Evolutionary conservation across 768 basidiomycete genomes (phyloP).

Genomic region (Bullera alba): DNA sequence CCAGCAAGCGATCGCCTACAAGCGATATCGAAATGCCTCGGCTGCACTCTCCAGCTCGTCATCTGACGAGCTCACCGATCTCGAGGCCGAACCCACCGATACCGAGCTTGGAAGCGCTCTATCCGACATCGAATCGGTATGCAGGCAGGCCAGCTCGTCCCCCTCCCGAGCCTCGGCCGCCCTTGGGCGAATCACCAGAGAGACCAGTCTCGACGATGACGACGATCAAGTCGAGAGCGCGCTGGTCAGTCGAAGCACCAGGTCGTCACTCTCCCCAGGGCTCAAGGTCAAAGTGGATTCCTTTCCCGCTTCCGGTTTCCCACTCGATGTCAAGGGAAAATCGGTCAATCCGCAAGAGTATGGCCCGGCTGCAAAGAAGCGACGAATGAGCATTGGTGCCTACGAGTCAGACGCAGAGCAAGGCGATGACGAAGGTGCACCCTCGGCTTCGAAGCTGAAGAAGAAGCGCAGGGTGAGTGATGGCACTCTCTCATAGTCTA

Average conservation of each 20-base stretch:
- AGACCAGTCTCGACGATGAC: not conserved
- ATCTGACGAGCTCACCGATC: not conserved
- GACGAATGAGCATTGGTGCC: not conserved
- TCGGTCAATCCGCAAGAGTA: not conserved
- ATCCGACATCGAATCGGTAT: conserved; percentile 5
- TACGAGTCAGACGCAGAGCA: not conserved
- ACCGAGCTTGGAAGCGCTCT: conserved; percentile 7
- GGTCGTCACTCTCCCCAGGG: not conserved
- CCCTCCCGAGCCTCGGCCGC: not conserved
- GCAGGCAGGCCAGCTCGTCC: not conserved
- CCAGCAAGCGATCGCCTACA: too few relatives aligned
- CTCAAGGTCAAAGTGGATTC: not conserved
- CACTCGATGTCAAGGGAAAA: not conserved
- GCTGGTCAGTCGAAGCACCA: not conserved
- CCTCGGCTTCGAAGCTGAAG: not conserved
- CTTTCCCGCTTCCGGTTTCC: not conserved
- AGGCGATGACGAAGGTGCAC: not conserved
- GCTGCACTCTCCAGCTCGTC: not conserved
- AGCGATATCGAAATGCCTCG: too few relatives aligned
- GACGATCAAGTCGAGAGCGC: not conserved
- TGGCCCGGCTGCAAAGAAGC: not conserved
- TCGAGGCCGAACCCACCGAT: conserved; percentile 1
- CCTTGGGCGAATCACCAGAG: not conserved
- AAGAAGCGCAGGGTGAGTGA: not conserved
- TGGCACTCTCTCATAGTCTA: too few relatives aligned